These are phyloP conservation scores for Arthrobotrys entomopaga DNA, from an alignment of 2,329 filamentous ascomycete genomes.

Conservation along the genomic window DNA sequence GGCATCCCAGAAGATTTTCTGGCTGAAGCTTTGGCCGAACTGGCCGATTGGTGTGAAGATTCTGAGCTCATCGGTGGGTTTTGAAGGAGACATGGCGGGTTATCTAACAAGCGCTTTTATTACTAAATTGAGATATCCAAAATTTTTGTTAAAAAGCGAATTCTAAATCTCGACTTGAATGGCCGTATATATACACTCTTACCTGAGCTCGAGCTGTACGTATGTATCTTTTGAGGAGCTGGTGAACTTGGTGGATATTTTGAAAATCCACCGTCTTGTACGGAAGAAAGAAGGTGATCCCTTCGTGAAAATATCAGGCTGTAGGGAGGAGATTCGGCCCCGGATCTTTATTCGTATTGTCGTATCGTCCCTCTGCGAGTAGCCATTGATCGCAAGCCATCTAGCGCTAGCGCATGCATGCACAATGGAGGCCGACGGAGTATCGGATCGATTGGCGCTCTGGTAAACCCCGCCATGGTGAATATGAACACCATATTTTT, in stretches of 20 bases:
- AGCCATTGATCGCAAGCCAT: no score
- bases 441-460: no score
- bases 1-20: constrained; percentile 56
- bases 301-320: background rate
- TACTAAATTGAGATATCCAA: no score
- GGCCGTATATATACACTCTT: background rate
- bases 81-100: constrained; percentile 26
- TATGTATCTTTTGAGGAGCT: background rate
- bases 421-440: no score
- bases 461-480: background rate
- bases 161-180: background rate
- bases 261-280: background rate
- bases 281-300: no score
- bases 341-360: constrained; percentile 7
- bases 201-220: no score
- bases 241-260: background rate
- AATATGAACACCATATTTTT: no score
- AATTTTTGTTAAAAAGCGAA: no score
- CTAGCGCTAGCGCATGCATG: no score
- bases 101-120: no score
- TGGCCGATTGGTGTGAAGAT: constrained; percentile 59
- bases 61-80: constrained; percentile 45
- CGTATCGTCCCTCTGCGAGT: background rate
- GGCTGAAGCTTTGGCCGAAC: constrained; percentile 59
- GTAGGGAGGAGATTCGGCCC: constrained; percentile 1